Evolutionary conservation across 1,284 basidiomycete species (phyloP).

Genomic region (Erythrobasidium hasegawianum): DNA sequence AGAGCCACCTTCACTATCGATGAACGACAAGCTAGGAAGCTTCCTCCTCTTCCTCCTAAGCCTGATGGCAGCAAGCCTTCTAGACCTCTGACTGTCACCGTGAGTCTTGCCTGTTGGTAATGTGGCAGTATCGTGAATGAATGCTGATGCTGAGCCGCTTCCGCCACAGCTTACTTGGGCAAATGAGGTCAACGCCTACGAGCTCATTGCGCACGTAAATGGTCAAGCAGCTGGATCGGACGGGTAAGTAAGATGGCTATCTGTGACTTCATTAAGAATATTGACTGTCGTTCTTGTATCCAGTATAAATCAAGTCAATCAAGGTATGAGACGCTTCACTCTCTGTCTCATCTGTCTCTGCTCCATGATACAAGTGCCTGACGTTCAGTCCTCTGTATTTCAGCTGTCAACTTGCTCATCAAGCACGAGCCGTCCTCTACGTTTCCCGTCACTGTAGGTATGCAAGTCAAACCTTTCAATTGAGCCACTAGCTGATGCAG

Average conservation of each 20-base stretch:
- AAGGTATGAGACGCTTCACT: slow-evolving; percentile 6
- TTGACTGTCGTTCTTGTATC: neutral
- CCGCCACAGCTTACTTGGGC: slow-evolving; percentile 3
- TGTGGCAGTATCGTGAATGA: neutral
- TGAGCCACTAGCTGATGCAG: neutral
- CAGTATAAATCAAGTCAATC: slow-evolving; percentile 7
- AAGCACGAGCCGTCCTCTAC: slow-evolving; percentile 5
- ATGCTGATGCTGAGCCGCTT: neutral
- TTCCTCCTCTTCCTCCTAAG: neutral
- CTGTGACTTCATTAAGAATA: no score
- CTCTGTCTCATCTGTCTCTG: no score
- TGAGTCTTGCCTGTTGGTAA: neutral
- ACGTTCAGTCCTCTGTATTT: no score
- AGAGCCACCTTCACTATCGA: slow-evolving; percentile 1
- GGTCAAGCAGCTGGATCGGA: neutral
- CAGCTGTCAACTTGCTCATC: slow-evolving; percentile 24
- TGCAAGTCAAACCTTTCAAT: neutral
- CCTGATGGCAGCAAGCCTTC: neutral
- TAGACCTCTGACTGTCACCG: slow-evolving; percentile 9
- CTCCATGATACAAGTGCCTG: no score
- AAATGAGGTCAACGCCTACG: neutral
- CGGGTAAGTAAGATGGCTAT: no score
- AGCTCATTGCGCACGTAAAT: slow-evolving; percentile 6
- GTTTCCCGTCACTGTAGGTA: slow-evolving; percentile 5
- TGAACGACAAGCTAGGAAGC: slow-evolving; percentile 9